A percentile compares a stretch with the other conserved stretches of the same genome.
phyloP scores from a whole-genome alignment of 2,329 filamentous ascomycete species.

The Elsinoe necatrix region DNA sequence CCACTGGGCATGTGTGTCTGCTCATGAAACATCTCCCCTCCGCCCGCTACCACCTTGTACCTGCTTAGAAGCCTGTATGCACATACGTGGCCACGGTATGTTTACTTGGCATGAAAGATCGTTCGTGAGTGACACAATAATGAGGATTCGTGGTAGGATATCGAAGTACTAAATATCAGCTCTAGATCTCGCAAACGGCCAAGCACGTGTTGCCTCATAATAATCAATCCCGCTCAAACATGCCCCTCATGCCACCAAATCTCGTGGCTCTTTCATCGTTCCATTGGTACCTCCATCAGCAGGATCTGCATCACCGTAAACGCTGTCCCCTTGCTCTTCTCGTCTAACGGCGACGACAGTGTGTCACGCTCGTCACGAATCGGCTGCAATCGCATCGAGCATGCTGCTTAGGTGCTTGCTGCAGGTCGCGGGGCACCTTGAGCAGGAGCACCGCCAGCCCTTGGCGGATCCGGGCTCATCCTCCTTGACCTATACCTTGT shows the following conservation, averaged over 20 bases:
- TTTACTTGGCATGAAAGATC: too few species aligned
- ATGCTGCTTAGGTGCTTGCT: background rate
- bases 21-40: too few species aligned
- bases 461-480: conserved; percentile 13
- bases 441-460: background rate
- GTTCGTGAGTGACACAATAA: background rate
- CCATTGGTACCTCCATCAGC: too few species aligned
- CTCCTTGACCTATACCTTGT: conserved; percentile 16
- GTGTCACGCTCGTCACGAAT: too few species aligned
- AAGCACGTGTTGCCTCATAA: background rate
- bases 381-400: too few species aligned
- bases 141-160: background rate
- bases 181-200: background rate
- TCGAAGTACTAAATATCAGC: background rate
- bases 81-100: too few species aligned
- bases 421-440: background rate
- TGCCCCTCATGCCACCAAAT: background rate
- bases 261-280: background rate
- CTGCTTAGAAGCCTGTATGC: too few species aligned
- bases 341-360: too few species aligned
- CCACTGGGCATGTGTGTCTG: too few species aligned
- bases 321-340: too few species aligned
- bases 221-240: background rate
- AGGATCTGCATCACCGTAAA: too few species aligned
- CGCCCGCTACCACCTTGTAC: too few species aligned